A percentile compares a stretch with the other conserved stretches of the same genome.
Conservation (phyloP, 257 asterid species). For the Solanum tacnaense region DNA sequence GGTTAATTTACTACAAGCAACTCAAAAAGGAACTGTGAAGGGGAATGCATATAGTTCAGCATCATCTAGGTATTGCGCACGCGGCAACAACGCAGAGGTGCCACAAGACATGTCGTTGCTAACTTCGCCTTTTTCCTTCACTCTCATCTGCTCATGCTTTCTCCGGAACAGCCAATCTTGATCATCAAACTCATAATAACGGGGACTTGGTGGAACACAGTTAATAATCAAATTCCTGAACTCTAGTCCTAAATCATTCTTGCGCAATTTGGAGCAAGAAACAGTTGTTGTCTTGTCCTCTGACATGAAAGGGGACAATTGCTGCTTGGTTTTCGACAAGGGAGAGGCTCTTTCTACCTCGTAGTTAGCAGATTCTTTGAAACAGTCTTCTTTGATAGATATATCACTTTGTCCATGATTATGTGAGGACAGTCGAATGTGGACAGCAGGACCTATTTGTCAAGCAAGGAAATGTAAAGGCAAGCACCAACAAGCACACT, state of each 20-base stretch:
- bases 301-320: neutral
- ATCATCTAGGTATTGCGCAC: slow-evolving; percentile 35
- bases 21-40: slow-evolving; percentile 47
- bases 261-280: slow-evolving; percentile 6
- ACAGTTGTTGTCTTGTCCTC: slow-evolving; percentile 8
- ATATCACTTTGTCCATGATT: neutral
- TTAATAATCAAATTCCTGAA: slow-evolving; percentile 26
- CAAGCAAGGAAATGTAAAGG: neutral
- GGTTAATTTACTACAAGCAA: neutral
- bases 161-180: slow-evolving; percentile 46
- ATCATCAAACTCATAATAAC: slow-evolving; percentile 8
- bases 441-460: neutral
- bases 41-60: slow-evolving; percentile 49
- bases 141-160: neutral
- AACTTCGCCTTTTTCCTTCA: slow-evolving; percentile 11
- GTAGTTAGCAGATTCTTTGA: neutral
- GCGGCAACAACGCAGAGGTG: slow-evolving; percentile 25
- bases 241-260: slow-evolving; percentile 11
- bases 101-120: slow-evolving; percentile 11
- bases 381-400: neutral
- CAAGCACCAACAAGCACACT: neutral
- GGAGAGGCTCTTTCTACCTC: neutral
- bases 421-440: neutral
- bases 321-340: neutral
- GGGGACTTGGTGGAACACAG: slow-evolving; percentile 27